Base-by-base conservation (phyloP, 2,329 filamentous ascomycete genomes). In the Verticillium dahliae region DNA sequence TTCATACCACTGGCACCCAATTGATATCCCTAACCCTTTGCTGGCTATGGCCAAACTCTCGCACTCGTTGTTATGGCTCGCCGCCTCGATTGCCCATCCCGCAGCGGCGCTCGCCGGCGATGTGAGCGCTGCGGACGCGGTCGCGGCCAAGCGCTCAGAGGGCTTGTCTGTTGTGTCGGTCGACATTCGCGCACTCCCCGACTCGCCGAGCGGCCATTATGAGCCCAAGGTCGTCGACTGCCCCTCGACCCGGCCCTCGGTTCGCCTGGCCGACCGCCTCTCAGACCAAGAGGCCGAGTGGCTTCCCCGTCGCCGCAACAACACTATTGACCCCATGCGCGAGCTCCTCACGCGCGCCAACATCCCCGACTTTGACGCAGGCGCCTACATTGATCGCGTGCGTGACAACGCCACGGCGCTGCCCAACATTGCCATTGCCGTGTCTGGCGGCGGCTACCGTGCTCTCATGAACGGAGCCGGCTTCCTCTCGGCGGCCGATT, bases 401-500 rank as follows among this genome's bases (percentile, higher is more conserved):
- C 73, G 84, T 35, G 87, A 88, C 72, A 91, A 92, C 71, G 88
- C 65, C 86, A 88, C 39, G 0, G 74, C 76, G 33, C 73, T 81
- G 63, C 78, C 78, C 10, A 76, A 75, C 65, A 86, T 94, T 64
- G 90, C 78, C 11, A 85, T 94, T 65, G 89, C 90, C 5, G 78
- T 88, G 38, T 92, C 90, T 0, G 91, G 91, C 6, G 91, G 91
- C 68, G 91, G 91, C 31, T 95, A 92, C 71, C 80, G 91, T 59
- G 90, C 91, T 3, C 76, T 93, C 74, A 80, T 91, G 78, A 92
- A 90, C 68, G 90, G 90, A 13, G 92, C 88, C 15, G 92, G 92
- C 63, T 89, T 88, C 54, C 68, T 96, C 15, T 85, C 90, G 35
- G 92, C 92, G 0, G 93, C 92, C 66, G 92, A 97, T 72, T 84